Evolutionary conservation across 768 basidiomycete genomes (phyloP).

Genomic region (Xerocomellus dryophilus): DNA sequence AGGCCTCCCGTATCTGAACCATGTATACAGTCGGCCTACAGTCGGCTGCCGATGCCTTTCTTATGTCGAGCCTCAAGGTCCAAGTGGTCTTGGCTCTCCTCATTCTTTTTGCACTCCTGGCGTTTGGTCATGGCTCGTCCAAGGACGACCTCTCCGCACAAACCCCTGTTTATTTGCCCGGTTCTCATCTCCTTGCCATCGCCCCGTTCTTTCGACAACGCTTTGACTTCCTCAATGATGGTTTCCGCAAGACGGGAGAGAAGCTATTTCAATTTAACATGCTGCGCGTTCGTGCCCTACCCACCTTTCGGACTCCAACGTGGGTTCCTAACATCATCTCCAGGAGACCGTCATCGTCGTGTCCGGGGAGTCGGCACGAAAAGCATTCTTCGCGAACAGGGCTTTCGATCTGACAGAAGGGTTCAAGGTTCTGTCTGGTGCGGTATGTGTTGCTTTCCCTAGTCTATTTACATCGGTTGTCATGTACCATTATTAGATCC

Average conservation of each 20-base stretch:
- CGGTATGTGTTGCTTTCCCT: conserved; percentile 44
- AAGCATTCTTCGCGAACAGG: conserved; percentile 66
- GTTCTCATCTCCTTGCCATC: conserved; percentile 55
- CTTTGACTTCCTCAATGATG: conserved; percentile 72
- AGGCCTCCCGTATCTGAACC: conserved; percentile 23
- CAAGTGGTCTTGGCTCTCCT: conserved; percentile 34
- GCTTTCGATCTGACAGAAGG: conserved; percentile 75
- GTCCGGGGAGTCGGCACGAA: conserved; percentile 68
- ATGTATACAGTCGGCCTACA: conserved; percentile 45
- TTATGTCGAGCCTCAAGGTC: conserved; percentile 33
- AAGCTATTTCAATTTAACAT: conserved; percentile 68
- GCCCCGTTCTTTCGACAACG: conserved; percentile 65
- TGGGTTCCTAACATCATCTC: conserved; percentile 19
- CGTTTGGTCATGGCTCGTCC: conserved; percentile 35
- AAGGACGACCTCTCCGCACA: conserved; percentile 43
- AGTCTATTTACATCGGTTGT: conserved; percentile 16
- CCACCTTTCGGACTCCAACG: conserved; percentile 8
- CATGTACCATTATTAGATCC: conserved; percentile 47
- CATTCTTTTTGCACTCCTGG: conserved; percentile 40
- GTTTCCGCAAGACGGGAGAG: conserved; percentile 64
- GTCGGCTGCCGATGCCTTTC: conserved; percentile 36
- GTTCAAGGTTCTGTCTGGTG: conserved; percentile 75
- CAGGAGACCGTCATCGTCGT: conserved; percentile 74
- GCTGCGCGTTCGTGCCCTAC: conserved; percentile 48
- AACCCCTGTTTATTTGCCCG: conserved; percentile 55